Evolutionary conservation across 129 eudicot genomes (phyloP), one percentile per base, ranked within the genome.

Genomic region (Kitagawia praeruptora): DNA sequence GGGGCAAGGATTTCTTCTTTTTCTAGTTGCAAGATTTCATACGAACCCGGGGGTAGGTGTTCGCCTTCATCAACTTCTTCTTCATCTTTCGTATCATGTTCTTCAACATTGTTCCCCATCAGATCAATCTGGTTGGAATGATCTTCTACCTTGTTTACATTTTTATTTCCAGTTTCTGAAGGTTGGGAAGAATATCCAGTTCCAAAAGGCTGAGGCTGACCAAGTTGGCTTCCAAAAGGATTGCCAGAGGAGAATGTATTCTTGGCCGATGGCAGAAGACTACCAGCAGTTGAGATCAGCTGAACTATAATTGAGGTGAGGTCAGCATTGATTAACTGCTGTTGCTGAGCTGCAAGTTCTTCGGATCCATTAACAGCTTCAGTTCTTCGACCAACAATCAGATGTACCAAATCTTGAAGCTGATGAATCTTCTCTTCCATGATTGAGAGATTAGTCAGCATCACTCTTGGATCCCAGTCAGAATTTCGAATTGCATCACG

Each of bases 1-100:
- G 98, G 98, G 0, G 98, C 98, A 19, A 95, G 91, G 64, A 95
- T 95, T 54, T 95, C 98, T 44, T 95, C 98, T 72, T 92, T 95
- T 77, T 95, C 98, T 18, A 95, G 92, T 75, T 95, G 98, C 85
- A 95, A 78, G 76, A 95, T 95, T 77, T 95, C 98, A 21, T 92
- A 95, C 0, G 98, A 90, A 8, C 98, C 98, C 12, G 98, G 98
- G 39, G 98, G 97, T 8, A 95, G 86, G 76, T 92, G 81, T 83
- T 95, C 98, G 37, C 91, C 97, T 23, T 93, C 98, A 53, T 92
- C 96, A 34, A 77, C 89, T 73, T 95, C 97, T 47, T 90, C 98
- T 12, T 95, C 98, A 31, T 88, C 90, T 79, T 88, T 91, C 34
- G 58, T 51, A 49, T 87, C 96, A 37, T 92, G 96, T 64, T 94